These are phyloP conservation scores for Verticillium tricorpus DNA, from an alignment of 2,329 filamentous ascomycete species.

Conservation along the genomic window DNA sequence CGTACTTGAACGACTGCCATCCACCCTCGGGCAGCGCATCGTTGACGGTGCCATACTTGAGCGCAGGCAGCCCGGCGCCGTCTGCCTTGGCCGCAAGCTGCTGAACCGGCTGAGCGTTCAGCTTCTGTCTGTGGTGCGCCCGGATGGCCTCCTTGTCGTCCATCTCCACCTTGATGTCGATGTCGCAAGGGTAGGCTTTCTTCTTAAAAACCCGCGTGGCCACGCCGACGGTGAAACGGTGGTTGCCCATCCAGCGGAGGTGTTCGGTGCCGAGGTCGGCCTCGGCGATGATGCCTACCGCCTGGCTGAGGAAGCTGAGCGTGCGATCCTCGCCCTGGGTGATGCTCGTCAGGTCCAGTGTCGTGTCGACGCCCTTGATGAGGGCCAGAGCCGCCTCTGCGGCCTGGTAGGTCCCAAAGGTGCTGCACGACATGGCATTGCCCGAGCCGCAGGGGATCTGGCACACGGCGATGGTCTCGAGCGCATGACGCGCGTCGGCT, in stretches of 20 bases:
- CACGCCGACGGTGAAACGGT: conserved; percentile 82
- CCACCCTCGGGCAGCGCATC: conserved; percentile 66
- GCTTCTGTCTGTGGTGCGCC: conserved; percentile 60
- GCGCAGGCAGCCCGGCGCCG: conserved; percentile 55
- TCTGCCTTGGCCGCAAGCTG: conserved; percentile 1
- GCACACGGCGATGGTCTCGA: conserved; percentile 73
- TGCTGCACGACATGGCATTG: conserved; percentile 88
- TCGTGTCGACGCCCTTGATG: conserved; percentile 80
- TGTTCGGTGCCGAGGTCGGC: conserved; percentile 85
- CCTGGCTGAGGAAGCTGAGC: conserved; percentile 87
- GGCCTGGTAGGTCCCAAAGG: conserved; percentile 74
- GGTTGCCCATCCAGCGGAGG: conserved; percentile 85
- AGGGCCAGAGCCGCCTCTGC: conserved; percentile 76
- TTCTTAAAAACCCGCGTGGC: conserved; percentile 71
- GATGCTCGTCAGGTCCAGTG: conserved; percentile 80
- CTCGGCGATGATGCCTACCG: conserved; percentile 86
- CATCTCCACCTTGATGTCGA: conserved; percentile 79
- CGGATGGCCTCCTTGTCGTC: conserved; percentile 70
- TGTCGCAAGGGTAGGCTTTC: conserved; percentile 81
- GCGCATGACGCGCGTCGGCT: conserved; percentile 66
- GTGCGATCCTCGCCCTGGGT: conserved; percentile 71
- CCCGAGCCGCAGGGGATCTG: conserved; percentile 91
- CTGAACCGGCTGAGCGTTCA: conserved; percentile 12
- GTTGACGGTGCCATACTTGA: conserved; percentile 75
- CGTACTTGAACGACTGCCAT: conserved; percentile 70